These are phyloP conservation scores for Musa schizocarpa DNA, from an alignment of 176 grass and related monocot genomes.

Conservation along the genomic window DNA sequence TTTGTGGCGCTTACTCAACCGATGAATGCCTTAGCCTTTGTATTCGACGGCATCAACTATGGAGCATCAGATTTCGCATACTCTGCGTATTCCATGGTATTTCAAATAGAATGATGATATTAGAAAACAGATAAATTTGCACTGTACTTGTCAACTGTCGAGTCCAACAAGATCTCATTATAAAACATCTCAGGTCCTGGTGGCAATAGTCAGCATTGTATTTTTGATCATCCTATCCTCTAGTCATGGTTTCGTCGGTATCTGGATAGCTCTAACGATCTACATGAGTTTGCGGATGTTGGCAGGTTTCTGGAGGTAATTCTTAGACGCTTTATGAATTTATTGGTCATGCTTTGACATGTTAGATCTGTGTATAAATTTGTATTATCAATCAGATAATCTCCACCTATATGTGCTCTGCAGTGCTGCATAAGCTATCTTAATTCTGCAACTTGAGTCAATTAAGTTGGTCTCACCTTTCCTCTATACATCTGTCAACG, in stretches of 20 bases:
- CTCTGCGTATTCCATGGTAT: constrained; percentile 61
- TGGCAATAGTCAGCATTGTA: constrained; percentile 27
- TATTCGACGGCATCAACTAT: constrained; percentile 64
- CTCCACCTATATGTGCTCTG: neutral
- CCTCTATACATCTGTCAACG: too few relatives aligned
- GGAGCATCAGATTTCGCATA: constrained; percentile 66
- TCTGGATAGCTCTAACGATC: constrained; percentile 94
- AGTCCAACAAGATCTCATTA: neutral
- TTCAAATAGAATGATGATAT: neutral
- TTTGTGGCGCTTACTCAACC: constrained; percentile 66
- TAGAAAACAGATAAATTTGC: neutral
- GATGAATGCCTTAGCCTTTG: constrained; percentile 60
- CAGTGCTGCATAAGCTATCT: too few relatives aligned
- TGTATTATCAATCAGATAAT: neutral
- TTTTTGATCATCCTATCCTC: constrained; percentile 65
- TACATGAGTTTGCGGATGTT: constrained; percentile 88
- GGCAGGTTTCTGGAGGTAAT: constrained; percentile 88
- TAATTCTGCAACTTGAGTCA: too few relatives aligned
- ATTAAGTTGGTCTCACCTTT: too few relatives aligned
- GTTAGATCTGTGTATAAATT: neutral
- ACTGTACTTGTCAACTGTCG: neutral
- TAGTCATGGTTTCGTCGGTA: constrained; percentile 70
- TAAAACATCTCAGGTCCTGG: neutral
- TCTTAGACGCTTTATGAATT: neutral
- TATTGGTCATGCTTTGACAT: neutral